A percentile compares a stretch with the other conserved stretches of the same genome.
Evolutionary conservation across 257 asterid genomes (phyloP).

Genomic region (Capsicum chinense): DNA sequence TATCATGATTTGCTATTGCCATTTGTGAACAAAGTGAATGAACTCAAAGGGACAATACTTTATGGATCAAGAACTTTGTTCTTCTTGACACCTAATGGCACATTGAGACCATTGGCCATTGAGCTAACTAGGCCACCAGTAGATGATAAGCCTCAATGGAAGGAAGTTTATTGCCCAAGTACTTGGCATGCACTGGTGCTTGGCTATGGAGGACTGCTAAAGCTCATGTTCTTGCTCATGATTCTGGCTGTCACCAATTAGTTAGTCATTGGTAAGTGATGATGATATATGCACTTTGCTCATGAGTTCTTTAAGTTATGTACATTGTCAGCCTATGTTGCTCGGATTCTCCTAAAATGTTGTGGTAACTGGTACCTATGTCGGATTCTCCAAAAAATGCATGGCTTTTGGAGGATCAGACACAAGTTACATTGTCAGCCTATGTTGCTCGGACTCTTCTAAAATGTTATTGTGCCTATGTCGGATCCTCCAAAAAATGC

Average conservation of each 20-base stretch:
- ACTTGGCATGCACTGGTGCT: slow-evolving; percentile 57
- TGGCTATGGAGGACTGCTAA: slow-evolving; percentile 89
- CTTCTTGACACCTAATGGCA: slow-evolving; percentile 50
- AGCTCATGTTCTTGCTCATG: slow-evolving; percentile 75
- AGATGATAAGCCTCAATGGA: slow-evolving; percentile 72
- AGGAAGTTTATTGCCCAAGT: slow-evolving; percentile 44
- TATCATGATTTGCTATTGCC: slow-evolving; percentile 77
- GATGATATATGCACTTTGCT: neutral
- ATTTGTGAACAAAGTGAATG: slow-evolving; percentile 64
- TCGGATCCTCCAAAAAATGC: neutral
- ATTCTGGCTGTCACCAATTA: slow-evolving; percentile 72
- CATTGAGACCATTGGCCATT: slow-evolving; percentile 69
- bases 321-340: neutral
- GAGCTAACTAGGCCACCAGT: slow-evolving; percentile 74
- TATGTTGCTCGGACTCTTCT: too few species aligned
- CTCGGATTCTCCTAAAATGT: neutral
- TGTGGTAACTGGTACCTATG: neutral
- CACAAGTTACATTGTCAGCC: too few species aligned
- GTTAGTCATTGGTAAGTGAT: slow-evolving; percentile 72
- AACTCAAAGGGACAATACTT: slow-evolving; percentile 54
- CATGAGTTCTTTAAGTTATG: neutral
- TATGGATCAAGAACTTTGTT: slow-evolving; percentile 83
- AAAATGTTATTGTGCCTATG: too few species aligned
- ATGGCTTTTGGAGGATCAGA: neutral
- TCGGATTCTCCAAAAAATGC: neutral